Evolutionary conservation across 768 basidiomycete species (phyloP), one percentile per base, ranked within the genome.

Genomic region (Boletus rubescentipes): DNA sequence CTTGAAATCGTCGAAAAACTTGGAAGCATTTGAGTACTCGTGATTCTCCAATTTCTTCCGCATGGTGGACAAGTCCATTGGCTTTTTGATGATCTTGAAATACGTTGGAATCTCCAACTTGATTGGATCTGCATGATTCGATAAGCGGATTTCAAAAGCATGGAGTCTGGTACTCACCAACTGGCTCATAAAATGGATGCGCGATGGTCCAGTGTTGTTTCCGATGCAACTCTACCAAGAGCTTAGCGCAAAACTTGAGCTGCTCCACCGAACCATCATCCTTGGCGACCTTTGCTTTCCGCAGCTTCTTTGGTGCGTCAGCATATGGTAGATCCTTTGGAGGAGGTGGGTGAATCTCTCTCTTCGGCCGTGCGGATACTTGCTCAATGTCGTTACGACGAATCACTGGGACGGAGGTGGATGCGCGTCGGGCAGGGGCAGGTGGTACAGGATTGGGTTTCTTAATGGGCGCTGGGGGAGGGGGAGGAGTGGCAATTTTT

Each of bases 321-420:
- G 83, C 82, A 67, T 96, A 97, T 0, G 87, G 82, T 10, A 94
- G 72, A 63, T 98, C 96, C 71, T 93, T 95, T 0, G 93, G 86
- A 20, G 93, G 89, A 11, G 95, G 96, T 4, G 96, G 92, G 66
- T 98, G 96, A 29, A 98, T 95, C 71, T 99, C 97, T 49, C 97
- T 91, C 75, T 98, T 98, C 2, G 96, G 96, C n/a, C 97, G 85
- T 21, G 82, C 81, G 23, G 79, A 67, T 21, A 72, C 76, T 53
- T 71, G 68, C 29, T 80, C 78, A 14, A 69, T 69, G 6, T 92
- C 91, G 23, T 85, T 87, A 42, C 93, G 89, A 51, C 93, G 83
- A 61, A 93, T 90, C 53, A 84, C 83, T 38, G 93, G 92, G 3
- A 91, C 79, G 10, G 91, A 87, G 3, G 89, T 85, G 15, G 93